phyloP scores from a whole-genome alignment of 225 moss, liverwort and hornwort genomes.

The Rhytidiadelphus loreus region DNA sequence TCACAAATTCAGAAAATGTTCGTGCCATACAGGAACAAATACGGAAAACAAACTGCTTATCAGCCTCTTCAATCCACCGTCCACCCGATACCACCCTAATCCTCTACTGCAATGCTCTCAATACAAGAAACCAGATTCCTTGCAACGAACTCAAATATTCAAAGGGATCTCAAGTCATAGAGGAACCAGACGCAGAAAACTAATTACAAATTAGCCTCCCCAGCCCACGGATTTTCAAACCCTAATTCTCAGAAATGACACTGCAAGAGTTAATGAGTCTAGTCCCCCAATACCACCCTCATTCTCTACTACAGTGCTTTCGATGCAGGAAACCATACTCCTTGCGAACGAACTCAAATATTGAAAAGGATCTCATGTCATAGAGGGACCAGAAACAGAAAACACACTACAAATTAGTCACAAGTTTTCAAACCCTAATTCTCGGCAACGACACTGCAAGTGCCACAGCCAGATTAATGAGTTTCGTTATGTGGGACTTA shows the following conservation, averaged over 20 bases:
- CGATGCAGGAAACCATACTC: background rate
- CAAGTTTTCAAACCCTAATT: background rate
- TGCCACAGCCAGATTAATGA: background rate
- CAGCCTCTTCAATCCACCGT: background rate
- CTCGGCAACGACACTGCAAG: background rate
- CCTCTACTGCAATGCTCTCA: background rate
- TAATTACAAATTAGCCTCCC: background rate
- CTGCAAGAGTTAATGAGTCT: background rate
- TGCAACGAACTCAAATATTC: background rate
- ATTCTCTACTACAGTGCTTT: background rate
- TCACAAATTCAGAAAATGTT: background rate
- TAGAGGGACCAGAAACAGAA: background rate
- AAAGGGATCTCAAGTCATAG: background rate
- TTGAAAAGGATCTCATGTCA: background rate
- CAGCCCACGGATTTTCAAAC: background rate
- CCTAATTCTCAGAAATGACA: background rate
- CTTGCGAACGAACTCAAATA: background rate
- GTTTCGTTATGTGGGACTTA: background rate
- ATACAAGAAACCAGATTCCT: background rate
- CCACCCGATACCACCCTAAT: background rate
- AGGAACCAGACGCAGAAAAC: background rate
- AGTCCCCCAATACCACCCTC: background rate
- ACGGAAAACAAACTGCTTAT: background rate
- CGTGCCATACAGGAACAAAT: background rate
- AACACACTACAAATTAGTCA: background rate